phyloP scores from a whole-genome alignment of 2,329 filamentous ascomycete species.

The Alternaria ventricosa region DNA sequence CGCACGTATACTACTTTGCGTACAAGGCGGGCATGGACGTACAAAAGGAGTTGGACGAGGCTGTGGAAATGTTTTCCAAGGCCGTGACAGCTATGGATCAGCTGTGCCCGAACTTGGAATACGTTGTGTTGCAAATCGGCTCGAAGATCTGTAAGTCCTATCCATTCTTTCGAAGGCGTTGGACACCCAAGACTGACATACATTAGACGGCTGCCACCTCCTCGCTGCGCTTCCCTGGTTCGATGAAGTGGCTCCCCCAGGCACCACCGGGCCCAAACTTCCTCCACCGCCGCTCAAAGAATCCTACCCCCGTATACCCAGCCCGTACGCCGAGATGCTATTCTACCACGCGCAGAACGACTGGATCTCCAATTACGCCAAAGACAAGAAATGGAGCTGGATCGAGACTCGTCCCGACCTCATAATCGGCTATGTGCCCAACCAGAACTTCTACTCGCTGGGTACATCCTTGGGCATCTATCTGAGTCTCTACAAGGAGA shows the following conservation, averaged over 20 bases:
- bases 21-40: slow-evolving; percentile 53
- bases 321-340: slow-evolving; percentile 44
- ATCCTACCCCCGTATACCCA: slow-evolving; percentile 17
- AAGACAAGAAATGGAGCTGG: slow-evolving; percentile 49
- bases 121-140: slow-evolving; percentile 38
- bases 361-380: slow-evolving; percentile 43
- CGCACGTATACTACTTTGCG: slow-evolving; percentile 55
- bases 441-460: slow-evolving; percentile 49
- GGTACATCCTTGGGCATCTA: slow-evolving; percentile 48
- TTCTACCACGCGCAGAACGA: slow-evolving; percentile 54
- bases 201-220: slow-evolving; percentile 51
- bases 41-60: slow-evolving; percentile 49
- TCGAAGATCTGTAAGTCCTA: slow-evolving; percentile 45
- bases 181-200: neutral
- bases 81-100: slow-evolving; percentile 43
- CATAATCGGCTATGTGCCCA: slow-evolving; percentile 53
- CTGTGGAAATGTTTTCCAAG: slow-evolving; percentile 51
- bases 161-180: neutral
- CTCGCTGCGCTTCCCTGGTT: slow-evolving; percentile 37
- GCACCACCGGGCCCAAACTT: slow-evolving; percentile 10
- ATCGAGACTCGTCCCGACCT: slow-evolving; percentile 51
- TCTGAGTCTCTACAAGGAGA: slow-evolving; percentile 45
- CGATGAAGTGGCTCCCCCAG: slow-evolving; percentile 1
- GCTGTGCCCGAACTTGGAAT: slow-evolving; percentile 30
- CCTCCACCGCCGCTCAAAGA: slow-evolving; percentile 11